A percentile compares a stretch with the other conserved stretches of the same genome.
phyloP scores from a whole-genome alignment of 805 yeast genomes.

The Cyberlindnera japonica region DNA sequence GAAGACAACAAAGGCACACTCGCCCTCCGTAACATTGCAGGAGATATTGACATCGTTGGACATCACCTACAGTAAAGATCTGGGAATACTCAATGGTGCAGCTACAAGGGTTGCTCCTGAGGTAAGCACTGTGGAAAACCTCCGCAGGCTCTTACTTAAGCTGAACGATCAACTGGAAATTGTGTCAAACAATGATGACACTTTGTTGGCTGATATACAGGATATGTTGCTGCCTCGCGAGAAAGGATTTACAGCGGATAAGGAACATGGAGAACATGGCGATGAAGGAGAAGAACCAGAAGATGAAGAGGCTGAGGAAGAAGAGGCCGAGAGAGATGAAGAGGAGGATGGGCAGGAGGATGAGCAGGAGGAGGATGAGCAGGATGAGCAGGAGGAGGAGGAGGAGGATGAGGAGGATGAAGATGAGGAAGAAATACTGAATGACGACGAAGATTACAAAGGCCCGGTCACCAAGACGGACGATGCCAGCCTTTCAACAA shows the following conservation, averaged over 20 bases:
- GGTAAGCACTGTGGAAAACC: slow-evolving; percentile 18
- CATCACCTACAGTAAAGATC: slow-evolving; percentile 52
- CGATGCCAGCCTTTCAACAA: no score
- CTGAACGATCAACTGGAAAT: slow-evolving; percentile 36
- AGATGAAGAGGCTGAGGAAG: slow-evolving; percentile 4
- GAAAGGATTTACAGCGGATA: slow-evolving; percentile 2
- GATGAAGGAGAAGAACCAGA: slow-evolving; percentile 7
- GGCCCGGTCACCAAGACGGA: no score
- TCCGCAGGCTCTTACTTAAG: slow-evolving; percentile 38
- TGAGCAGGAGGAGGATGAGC: background rate
- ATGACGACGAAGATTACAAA: no score
- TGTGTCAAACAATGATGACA: slow-evolving; percentile 28
- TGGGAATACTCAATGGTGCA: slow-evolving; percentile 62
- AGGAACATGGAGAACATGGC: slow-evolving; percentile 5
- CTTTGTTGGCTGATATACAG: slow-evolving; percentile 15
- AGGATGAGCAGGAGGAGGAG: background rate
- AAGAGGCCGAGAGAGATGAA: background rate
- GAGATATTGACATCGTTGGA: slow-evolving; percentile 50
- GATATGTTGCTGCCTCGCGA: background rate
- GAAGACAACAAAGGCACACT: slow-evolving; percentile 28
- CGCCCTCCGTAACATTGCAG: slow-evolving; percentile 42
- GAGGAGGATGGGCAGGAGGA: background rate
- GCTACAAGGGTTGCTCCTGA: slow-evolving; percentile 40
- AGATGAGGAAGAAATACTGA: background rate
- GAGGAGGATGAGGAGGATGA: slow-evolving; percentile 7